Evolutionary conservation across 2,329 filamentous ascomycete genomes (phyloP).

Genomic region (Xylariaceae sp.): DNA sequence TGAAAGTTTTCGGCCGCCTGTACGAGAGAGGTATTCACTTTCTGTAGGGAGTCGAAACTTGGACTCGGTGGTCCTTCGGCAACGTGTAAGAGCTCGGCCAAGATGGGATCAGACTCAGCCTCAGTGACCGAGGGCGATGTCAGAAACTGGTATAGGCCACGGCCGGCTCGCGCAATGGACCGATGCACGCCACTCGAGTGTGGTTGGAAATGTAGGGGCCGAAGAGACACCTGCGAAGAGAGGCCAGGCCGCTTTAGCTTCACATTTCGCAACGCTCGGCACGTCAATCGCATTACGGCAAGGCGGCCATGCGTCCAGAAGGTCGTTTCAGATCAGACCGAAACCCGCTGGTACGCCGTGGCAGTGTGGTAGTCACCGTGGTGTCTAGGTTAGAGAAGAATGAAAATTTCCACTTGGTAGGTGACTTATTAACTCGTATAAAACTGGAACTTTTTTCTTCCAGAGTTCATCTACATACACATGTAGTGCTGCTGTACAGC

Average conservation of each 20-base stretch:
- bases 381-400: not conserved
- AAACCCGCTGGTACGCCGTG: conserved; percentile 2
- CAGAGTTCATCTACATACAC: no score
- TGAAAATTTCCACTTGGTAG: not conserved
- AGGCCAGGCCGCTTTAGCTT: conserved; percentile 23
- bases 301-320: conserved; percentile 23
- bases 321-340: not conserved
- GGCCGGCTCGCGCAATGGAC: not conserved
- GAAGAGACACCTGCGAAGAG: conserved; percentile 13
- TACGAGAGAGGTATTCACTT: conserved; percentile 14
- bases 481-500: no score
- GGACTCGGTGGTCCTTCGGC: not conserved
- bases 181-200: conserved; percentile 1
- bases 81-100: conserved; percentile 12
- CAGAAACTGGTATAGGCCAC: conserved; percentile 15
- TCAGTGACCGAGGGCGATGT: conserved; percentile 7
- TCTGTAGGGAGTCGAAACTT: conserved; percentile 2
- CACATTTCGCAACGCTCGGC: conserved; percentile 28
- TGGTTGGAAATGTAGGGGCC: conserved; percentile 10
- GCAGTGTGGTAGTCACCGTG: not conserved
- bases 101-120: conserved; percentile 14
- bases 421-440: no score
- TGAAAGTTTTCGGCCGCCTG: conserved; percentile 21
- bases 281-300: conserved; percentile 32
- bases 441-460: no score